phyloP scores from a whole-genome alignment of 1,284 basidiomycete genomes.

The Naganishia cerealis region DNA sequence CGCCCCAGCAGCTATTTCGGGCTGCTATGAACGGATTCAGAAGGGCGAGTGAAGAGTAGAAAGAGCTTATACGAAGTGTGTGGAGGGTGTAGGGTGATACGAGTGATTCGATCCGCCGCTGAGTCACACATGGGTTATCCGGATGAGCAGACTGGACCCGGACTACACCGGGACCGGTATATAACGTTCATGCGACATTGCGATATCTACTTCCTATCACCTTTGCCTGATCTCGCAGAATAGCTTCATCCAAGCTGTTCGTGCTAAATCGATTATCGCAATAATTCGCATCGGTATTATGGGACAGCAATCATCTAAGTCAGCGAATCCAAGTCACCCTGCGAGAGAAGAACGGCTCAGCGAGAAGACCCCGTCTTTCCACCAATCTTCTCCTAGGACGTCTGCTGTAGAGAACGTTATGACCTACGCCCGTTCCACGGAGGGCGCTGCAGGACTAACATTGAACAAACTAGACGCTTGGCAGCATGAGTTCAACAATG shows the following conservation, averaged over 20 bases:
- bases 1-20: too few relatives aligned
- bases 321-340: neutral
- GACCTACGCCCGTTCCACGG: neutral
- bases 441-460: constrained; percentile 58
- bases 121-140: too few relatives aligned
- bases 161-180: neutral
- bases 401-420: neutral
- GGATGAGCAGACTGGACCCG: too few relatives aligned
- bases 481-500: constrained; percentile 63
- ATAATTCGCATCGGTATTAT: neutral
- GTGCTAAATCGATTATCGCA: too few relatives aligned
- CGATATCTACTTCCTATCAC: too few relatives aligned
- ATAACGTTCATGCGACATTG: neutral
- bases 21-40: too few relatives aligned
- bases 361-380: constrained; percentile 4
- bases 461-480: constrained; percentile 63
- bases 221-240: too few relatives aligned
- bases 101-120: too few relatives aligned
- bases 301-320: constrained; percentile 27
- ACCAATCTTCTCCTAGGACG: neutral
- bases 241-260: too few relatives aligned
- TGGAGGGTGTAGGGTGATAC: too few relatives aligned
- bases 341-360: neutral
- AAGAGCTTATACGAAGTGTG: too few relatives aligned
- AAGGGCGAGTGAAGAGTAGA: too few relatives aligned